phyloP scores from a whole-genome alignment of 768 basidiomycete species.

The Austroboletus eburneus region DNA sequence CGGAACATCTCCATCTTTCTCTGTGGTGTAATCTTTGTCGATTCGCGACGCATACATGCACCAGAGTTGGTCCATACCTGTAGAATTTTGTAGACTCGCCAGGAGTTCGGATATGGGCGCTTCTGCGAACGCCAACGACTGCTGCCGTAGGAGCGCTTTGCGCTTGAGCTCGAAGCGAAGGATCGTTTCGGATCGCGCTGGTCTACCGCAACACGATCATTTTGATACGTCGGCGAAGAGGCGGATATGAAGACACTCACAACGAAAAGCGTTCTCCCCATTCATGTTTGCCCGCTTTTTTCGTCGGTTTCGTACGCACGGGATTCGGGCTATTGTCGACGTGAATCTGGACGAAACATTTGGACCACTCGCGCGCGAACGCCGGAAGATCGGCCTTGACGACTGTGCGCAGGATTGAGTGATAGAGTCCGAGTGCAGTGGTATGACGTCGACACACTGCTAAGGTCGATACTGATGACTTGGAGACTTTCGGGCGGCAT shows the following conservation, averaged over 20 bases:
- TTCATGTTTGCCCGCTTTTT: constrained; percentile 14
- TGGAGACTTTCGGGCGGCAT: constrained; percentile 4
- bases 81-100: not conserved
- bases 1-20: constrained; percentile 7
- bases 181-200: constrained; percentile 12
- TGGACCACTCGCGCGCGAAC: constrained; percentile 18
- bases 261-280: constrained; percentile 22
- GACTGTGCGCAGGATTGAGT: constrained; percentile 8
- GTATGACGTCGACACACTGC: constrained; percentile 5
- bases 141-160: constrained; percentile 11
- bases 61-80: constrained; percentile 11
- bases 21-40: constrained; percentile 3
- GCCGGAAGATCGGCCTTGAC: constrained; percentile 23
- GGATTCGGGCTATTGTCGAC: constrained; percentile 15
- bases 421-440: not conserved
- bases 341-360: constrained; percentile 20
- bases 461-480: constrained; percentile 25
- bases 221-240: too few species aligned
- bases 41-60: not conserved
- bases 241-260: constrained; percentile 8
- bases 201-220: constrained; percentile 2
- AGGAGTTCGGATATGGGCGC: constrained; percentile 17
- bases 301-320: constrained; percentile 14
- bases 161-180: constrained; percentile 26
- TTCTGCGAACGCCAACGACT: constrained; percentile 15